Conservation (phyloP, 2,329 filamentous ascomycete genomes). For the Clonostachys rhizophaga region DNA sequence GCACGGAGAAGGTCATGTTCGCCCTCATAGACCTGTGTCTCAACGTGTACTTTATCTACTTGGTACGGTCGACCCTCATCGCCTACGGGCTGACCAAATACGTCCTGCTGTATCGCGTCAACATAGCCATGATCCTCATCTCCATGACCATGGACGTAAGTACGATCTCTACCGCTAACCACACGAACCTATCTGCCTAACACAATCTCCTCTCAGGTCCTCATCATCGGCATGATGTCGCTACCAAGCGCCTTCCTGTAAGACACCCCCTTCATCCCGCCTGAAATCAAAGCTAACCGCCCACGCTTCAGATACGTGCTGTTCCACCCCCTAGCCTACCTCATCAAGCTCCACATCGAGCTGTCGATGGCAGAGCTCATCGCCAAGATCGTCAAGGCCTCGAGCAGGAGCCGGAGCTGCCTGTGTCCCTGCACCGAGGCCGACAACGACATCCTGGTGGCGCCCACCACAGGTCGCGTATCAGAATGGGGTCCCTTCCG, state of each 20-base stretch:
- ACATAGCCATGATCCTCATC: conserved; percentile 13
- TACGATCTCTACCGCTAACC: background rate
- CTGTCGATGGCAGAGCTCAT: conserved; percentile 46
- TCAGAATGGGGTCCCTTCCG: too few relatives aligned
- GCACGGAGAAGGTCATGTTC: conserved; percentile 45
- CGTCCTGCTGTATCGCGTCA: conserved; percentile 31
- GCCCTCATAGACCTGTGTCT: conserved; percentile 39
- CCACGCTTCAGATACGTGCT: conserved; percentile 12
- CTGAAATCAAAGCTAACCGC: fast-evolving
- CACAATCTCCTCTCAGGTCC: conserved; percentile 3
- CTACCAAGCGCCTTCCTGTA: conserved; percentile 16
- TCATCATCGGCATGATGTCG: conserved; percentile 17
- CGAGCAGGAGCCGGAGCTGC: too few relatives aligned
- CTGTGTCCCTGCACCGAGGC: too few relatives aligned
- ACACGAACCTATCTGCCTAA: too few relatives aligned
- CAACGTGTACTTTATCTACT: conserved; percentile 44
- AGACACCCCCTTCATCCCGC: background rate
- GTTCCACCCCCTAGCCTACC: conserved; percentile 38
- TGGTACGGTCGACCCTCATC: conserved; percentile 37
- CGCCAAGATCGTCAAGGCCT: conserved; percentile 4
- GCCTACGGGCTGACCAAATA: conserved; percentile 43
- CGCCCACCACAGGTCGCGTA: too few relatives aligned
- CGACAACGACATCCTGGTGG: too few relatives aligned
- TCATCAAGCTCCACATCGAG: conserved; percentile 44
- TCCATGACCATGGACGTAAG: conserved; percentile 15